A percentile compares a stretch with the other conserved stretches of the same genome.
Evolutionary conservation across 202 grass and related monocot genomes (phyloP).

Genomic region (Zoysia matrella): DNA sequence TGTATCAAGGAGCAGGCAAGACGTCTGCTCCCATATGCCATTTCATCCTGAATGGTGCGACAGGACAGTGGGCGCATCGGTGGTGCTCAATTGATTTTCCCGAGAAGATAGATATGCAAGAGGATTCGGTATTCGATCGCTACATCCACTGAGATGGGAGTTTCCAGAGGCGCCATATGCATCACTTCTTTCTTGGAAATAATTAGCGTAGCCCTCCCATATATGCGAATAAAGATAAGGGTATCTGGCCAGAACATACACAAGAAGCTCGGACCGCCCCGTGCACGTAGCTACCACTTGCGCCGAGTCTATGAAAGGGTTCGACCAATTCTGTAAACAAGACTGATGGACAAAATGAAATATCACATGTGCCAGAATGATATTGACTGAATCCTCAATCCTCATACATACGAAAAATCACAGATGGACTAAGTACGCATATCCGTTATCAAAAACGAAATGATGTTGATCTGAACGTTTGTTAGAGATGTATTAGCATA

Average conservation of each 20-base stretch:
- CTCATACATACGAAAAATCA: not conserved
- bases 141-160: slow-evolving; percentile 30
- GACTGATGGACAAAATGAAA: not conserved
- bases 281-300: no score
- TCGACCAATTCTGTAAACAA: no score
- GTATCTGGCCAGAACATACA: no score
- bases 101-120: not conserved
- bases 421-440: not conserved
- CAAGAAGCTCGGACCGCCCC: no score
- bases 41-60: not conserved
- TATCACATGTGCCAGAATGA: not conserved
- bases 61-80: not conserved
- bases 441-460: not conserved
- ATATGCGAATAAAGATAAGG: slow-evolving; percentile 25
- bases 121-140: slow-evolving; percentile 36
- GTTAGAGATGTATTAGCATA: no score
- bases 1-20: no score
- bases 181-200: not conserved
- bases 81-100: not conserved
- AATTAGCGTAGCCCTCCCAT: not conserved
- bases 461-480: no score
- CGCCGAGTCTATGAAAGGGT: no score
- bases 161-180: not conserved
- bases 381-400: slow-evolving; percentile 4
- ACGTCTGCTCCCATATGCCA: not conserved